Conservation (phyloP, 1,284 basidiomycete genomes). For the Heterobasidion parviporum region DNA sequence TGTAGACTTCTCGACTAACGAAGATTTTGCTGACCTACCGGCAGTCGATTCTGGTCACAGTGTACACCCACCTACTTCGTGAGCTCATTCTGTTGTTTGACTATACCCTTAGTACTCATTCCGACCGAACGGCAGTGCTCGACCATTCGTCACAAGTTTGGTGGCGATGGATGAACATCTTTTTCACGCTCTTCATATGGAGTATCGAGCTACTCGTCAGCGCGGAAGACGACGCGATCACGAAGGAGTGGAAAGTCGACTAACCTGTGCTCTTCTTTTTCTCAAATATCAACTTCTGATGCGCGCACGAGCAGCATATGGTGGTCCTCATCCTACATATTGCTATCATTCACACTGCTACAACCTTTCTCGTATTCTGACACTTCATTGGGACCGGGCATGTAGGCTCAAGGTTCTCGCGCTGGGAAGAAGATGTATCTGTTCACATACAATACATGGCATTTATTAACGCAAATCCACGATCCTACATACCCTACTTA, state of each 20-base stretch:
- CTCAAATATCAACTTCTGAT: too few relatives aligned
- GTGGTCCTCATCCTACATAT: too few relatives aligned
- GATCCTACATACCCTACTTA: too few relatives aligned
- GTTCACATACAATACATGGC: too few relatives aligned
- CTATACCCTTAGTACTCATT: not conserved
- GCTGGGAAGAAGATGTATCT: too few relatives aligned
- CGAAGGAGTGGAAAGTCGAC: slow-evolving; percentile 74
- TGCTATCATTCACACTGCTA: too few relatives aligned
- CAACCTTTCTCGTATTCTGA: too few relatives aligned
- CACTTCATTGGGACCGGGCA: too few relatives aligned
- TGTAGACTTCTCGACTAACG: slow-evolving; percentile 66
- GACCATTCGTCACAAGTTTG: slow-evolving; percentile 82
- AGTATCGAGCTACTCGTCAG: slow-evolving; percentile 72
- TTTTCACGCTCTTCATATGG: slow-evolving; percentile 77
- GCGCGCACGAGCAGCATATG: too few relatives aligned
- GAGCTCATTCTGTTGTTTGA: slow-evolving; percentile 20
- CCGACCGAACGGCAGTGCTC: slow-evolving; percentile 39
- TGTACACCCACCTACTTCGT: slow-evolving; percentile 78
- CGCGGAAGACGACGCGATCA: slow-evolving; percentile 62
- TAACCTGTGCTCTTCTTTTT: slow-evolving; percentile 22
- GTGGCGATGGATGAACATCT: slow-evolving; percentile 86
- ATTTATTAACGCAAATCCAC: too few relatives aligned
- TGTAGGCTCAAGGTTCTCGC: too few relatives aligned
- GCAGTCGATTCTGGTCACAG: slow-evolving; percentile 76
- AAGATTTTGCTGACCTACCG: slow-evolving; percentile 71